Base-by-base conservation (phyloP, 352 stramenopile genomes). In the Pythium sp. region DNA sequence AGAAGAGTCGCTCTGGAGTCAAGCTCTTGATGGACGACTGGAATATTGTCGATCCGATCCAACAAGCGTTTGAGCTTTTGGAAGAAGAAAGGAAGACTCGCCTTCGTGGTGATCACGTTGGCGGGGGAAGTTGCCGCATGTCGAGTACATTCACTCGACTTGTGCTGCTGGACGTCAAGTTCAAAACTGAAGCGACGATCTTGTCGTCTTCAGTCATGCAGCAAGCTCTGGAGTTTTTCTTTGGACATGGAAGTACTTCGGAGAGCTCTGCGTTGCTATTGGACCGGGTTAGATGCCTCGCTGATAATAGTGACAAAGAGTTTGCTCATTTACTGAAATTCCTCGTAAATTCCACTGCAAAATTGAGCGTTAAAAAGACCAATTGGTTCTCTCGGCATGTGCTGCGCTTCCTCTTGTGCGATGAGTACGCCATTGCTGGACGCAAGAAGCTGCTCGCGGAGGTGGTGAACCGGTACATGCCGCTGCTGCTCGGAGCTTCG, bases 381-480 rank as follows among this genome's bases (percentile, higher is more conserved):
- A 81, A 89, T 68, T 95, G 87, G 87, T 95, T 95, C 71, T 53
- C 75, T 30, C 75, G 75, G 53, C 87, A 95, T 65, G 64, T 93
- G 46, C 71, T 93, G 41, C 72, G 67, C 55, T 89, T 87, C 47
- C 64, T 86, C 14, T 65, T 91, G 60, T 79, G 76, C 24, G 43
- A 69, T 65, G 70, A 75, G 30, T 77, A 71, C 49, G 65, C 73
- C 59, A 58, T 60, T 64, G 59, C 65, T 60, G 55, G 75, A 59
- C 76, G 76, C 62, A 69, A 77, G 58, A 36, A 41, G 15, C 47
- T 74, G 51, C 58, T 90, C 24, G 57, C 67, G 15, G 30, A 57
- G 22, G 74, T 95, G 30, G 49, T 91, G 14, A 22, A 59, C 7
- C 53, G 73, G 12, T 78, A 89, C 61, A 79, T 85, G 70, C 63